Base-by-base conservation (phyloP, 2,329 filamentous ascomycete species). In the Hypoxylon sp. region DNA sequence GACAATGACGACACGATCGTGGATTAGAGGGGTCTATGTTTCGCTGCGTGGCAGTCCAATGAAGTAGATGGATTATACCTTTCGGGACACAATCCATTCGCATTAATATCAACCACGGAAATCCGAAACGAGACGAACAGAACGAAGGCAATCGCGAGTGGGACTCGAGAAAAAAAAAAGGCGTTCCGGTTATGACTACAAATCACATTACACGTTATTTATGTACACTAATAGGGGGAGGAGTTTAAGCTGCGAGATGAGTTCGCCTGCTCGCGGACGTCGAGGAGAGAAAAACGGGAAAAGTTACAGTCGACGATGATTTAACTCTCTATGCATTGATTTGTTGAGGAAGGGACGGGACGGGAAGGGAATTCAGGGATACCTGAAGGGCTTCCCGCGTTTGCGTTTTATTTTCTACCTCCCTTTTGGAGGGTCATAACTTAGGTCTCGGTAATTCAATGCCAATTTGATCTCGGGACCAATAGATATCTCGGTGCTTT, bases 1-100 rank as follows among this genome's bases (percentile, higher is more conserved):
- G 73, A 75, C 24, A 72, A 74, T 32, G 72, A 75, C 5, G 70
- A 60, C 19, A 68, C 59, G 2, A 56, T 53, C 20, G 60, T 62
- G 17, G 71, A 74, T 43, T 74, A 74, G 68, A 32, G 24, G 7
- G 4, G 24, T 7, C 7, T n/a, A n/a, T 11, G 5, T 32, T 11
- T 20, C 26, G 20, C 20, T n/a, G n/a, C n/a, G n/a, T n/a, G n/a
- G 7, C 24, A 7, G 24, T 7, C 7, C 24, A 34, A 34, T 7
- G 39, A 20, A 19, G 39, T 20, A n/a, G 17, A 20, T 43, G 39
- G 39, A 43, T 15, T 34, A 34, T 13, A 32, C 30, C 30, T 32
- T 32, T 13, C 30, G 11, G 30, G 11, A n/a, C 13, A 39, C 19
- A 19, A 41, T 41, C 37, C 41, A 13, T 22, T 13, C 19, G 3